Conservation (phyloP, 176 grass and related monocot species). For the Musa acuminata region DNA sequence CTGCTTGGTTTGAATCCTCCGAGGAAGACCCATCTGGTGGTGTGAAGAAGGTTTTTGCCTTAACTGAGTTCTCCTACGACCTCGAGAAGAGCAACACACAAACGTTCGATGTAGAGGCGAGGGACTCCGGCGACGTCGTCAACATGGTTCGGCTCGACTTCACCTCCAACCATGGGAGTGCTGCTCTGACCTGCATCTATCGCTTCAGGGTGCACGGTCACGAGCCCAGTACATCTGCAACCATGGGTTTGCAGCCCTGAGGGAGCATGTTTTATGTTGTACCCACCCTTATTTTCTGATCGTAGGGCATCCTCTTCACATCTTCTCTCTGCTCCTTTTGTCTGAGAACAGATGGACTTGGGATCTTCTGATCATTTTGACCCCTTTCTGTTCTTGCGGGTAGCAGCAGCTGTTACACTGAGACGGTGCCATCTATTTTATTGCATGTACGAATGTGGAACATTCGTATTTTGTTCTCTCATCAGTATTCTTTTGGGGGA, state of each 20-base stretch:
- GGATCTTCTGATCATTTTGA: no score
- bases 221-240: constrained; percentile 25
- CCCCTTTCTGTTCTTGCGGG: not conserved
- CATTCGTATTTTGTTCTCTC: no score
- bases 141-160: constrained; percentile 64
- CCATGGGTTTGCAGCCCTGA: constrained; percentile 10
- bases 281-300: not conserved
- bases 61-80: constrained; percentile 48
- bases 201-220: constrained; percentile 60
- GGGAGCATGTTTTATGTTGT: not conserved
- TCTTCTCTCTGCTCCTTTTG: no score
- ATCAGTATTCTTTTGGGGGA: no score
- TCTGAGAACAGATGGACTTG: no score
- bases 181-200: constrained; percentile 55
- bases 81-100: constrained; percentile 50
- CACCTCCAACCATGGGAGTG: constrained; percentile 58
- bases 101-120: constrained; percentile 34
- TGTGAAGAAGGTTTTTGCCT: constrained; percentile 16
- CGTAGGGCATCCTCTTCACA: not conserved
- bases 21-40: constrained; percentile 16
- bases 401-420: no score
- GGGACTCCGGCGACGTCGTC: constrained; percentile 28
- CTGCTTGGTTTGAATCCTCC: constrained; percentile 42
- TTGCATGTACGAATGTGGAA: no score
- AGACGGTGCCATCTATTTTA: no score